phyloP scores from a whole-genome alignment of 495 filamentous ascomycete species.

The Lepraria neglecta region DNA sequence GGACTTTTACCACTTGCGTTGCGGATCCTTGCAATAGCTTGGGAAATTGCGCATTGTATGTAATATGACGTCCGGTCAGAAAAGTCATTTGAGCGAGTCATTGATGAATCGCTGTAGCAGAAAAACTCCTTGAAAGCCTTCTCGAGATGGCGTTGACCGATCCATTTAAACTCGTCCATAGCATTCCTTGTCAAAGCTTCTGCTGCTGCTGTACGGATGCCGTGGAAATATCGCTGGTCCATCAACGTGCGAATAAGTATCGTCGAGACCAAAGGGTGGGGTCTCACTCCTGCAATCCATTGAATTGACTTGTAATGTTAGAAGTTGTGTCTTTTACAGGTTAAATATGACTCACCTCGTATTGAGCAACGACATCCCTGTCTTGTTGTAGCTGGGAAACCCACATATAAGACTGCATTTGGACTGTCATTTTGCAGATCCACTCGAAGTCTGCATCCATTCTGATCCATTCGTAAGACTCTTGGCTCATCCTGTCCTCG shows the following conservation, averaged over 20 bases:
- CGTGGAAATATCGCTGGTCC: constrained; percentile 88
- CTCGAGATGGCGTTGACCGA: constrained; percentile 77
- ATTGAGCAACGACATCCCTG: constrained; percentile 88
- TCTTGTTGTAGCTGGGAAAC: constrained; percentile 96
- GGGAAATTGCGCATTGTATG: constrained; percentile 72
- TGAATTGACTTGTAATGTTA: constrained; percentile 48
- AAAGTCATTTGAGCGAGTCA: constrained; percentile 86
- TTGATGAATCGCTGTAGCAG: constrained; percentile 61
- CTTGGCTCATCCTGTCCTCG: constrained; percentile 83
- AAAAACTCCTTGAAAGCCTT: constrained; percentile 83
- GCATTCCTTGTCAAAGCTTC: constrained; percentile 68
- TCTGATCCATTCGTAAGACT: constrained; percentile 97
- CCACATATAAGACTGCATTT: constrained; percentile 92
- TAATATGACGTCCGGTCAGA: constrained; percentile 72
- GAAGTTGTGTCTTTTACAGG: background rate
- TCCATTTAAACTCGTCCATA: constrained; percentile 60
- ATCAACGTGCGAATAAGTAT: constrained; percentile 83
- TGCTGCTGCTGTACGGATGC: constrained; percentile 77
- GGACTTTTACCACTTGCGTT: constrained; percentile 72
- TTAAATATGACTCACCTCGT: constrained; percentile 53
- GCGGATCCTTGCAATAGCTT: constrained; percentile 70
- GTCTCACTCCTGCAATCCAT: constrained; percentile 50
- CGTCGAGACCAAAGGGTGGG: constrained; percentile 72
- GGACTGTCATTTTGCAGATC: constrained; percentile 73
- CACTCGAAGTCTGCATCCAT: constrained; percentile 98